Evolutionary conservation across 352 stramenopile species (phyloP), one percentile per base, ranked within the genome.

Genomic region (Lagenidium sp.): DNA sequence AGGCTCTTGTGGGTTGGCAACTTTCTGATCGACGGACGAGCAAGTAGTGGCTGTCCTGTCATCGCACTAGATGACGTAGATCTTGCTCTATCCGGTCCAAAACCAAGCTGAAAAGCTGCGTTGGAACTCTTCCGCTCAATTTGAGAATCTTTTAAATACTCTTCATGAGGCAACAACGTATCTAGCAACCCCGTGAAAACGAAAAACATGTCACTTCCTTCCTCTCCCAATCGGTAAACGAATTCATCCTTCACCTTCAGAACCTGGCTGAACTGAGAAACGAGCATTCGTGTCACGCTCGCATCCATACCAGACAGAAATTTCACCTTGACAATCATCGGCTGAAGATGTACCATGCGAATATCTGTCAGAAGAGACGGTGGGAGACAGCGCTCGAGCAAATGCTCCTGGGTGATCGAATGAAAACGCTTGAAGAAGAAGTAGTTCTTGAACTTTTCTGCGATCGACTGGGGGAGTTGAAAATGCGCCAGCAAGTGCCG

Each of bases 401-500:
- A 37, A 39, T 81, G 54, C 43, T 88, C 76, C 46, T 88, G 66
- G 0, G 75, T 82, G 42, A 88, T 88, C 4, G 72, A 75, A 36
- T 85, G 76, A 38, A 70, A 88, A 1, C 64, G 63, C 32, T 78
- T 76, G 42, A 85, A 88, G 35, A 83, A 85, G 41, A 75, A 85
- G 30, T 71, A 85, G 0, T 61, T 60, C 45, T 88, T 82, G 29
- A 82, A 67, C 11, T 64, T 63, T 1, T 77, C 60, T 48, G 64
- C 51, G 20, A 83, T 65, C 1, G 53, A 19, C 7, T 23, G 18
- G 4, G 68, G 68, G 0, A 88, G 50, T 16, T 57, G 47, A 36
- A 85, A 88, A 49, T 88, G 68, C 6, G 52, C 35, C 11, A 85
- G 28, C 29, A 85, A 41, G 26, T 81, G 70, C 0, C 72, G 49